Conservation (phyloP, 441 rosid genomes). For the Sinapis alba region DNA sequence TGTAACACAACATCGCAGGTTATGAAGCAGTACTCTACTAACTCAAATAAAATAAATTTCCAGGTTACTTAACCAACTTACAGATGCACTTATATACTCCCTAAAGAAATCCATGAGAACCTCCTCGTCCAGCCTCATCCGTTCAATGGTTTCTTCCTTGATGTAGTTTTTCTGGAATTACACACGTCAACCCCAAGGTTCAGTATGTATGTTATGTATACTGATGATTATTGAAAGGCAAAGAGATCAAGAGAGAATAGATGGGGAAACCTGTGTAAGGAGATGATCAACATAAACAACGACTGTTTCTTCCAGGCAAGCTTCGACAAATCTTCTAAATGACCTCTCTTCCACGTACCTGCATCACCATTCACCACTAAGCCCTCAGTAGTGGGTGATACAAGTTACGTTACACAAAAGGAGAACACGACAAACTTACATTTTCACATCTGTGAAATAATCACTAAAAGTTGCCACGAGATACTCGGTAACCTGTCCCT, state of each 20-base stretch:
- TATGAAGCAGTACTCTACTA: neutral
- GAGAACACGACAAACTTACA: conserved; percentile 52
- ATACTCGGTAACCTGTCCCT: conserved; percentile 97
- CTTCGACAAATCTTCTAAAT: conserved; percentile 94
- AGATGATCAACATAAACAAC: conserved; percentile 91
- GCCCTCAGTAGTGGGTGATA: neutral
- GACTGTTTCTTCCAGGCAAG: conserved; percentile 92
- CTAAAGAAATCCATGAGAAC: conserved; percentile 94
- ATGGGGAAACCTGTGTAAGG: conserved; percentile 69
- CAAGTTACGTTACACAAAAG: neutral
- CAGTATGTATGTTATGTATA: conserved; percentile 5
- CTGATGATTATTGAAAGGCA: conserved; percentile 19
- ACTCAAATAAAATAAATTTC: neutral
- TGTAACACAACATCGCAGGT: conserved; percentile 37
- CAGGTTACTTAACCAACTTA: conserved; percentile 48
- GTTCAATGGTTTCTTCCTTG: conserved; percentile 95
- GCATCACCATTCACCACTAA: conserved; percentile 33
- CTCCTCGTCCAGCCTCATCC: conserved; percentile 97
- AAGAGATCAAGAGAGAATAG: neutral
- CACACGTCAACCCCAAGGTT: conserved; percentile 23
- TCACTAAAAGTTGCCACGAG: conserved; percentile 95
- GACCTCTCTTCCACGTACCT: conserved; percentile 98
- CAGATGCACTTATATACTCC: conserved; percentile 87
- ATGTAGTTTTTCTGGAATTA: conserved; percentile 77
- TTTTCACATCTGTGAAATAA: conserved; percentile 94